Evolutionary conservation across 257 asterid genomes (phyloP).

Genomic region (Prunella vulgaris): DNA sequence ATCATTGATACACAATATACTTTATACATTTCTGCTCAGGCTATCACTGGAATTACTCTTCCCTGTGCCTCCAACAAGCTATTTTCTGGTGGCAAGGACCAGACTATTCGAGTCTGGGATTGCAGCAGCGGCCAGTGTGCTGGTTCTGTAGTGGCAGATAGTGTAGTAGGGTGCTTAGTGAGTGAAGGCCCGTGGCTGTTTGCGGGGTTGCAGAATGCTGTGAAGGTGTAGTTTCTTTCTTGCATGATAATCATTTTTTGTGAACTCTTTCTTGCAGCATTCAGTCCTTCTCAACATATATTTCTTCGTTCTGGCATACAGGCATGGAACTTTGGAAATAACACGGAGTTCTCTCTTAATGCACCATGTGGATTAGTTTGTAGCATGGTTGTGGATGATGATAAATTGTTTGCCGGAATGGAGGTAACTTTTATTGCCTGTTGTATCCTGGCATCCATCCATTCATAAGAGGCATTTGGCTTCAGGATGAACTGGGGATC

Average conservation of each 20-base stretch:
- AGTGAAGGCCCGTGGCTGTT: slow-evolving; percentile 60
- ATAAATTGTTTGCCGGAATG: slow-evolving; percentile 53
- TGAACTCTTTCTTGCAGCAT: not conserved
- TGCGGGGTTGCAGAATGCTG: slow-evolving; percentile 42
- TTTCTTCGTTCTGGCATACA: slow-evolving; percentile 9
- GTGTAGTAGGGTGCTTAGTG: slow-evolving; percentile 42
- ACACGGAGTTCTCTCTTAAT: slow-evolving; percentile 30
- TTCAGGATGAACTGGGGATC: not conserved
- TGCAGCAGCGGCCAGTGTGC: slow-evolving; percentile 50
- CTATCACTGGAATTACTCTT: slow-evolving; percentile 44
- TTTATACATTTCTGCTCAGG: slow-evolving; percentile 19
- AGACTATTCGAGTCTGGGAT: slow-evolving; percentile 39
- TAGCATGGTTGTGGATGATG: slow-evolving; percentile 32
- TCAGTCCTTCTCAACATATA: not conserved
- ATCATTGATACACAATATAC: not conserved
- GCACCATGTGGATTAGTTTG: slow-evolving; percentile 51
- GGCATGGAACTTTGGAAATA: slow-evolving; percentile 51
- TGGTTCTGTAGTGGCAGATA: slow-evolving; percentile 18
- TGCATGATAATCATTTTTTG: not conserved
- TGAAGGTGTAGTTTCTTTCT: slow-evolving; percentile 36
- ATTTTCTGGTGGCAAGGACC: slow-evolving; percentile 39
- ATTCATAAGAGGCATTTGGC: not conserved
- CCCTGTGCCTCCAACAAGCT: slow-evolving; percentile 46
- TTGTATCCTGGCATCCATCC: not conserved
- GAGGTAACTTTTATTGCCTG: slow-evolving; percentile 32